Base-by-base conservation (phyloP, 1,139 yeast genomes). In the Yamadazyma jaroonii region DNA sequence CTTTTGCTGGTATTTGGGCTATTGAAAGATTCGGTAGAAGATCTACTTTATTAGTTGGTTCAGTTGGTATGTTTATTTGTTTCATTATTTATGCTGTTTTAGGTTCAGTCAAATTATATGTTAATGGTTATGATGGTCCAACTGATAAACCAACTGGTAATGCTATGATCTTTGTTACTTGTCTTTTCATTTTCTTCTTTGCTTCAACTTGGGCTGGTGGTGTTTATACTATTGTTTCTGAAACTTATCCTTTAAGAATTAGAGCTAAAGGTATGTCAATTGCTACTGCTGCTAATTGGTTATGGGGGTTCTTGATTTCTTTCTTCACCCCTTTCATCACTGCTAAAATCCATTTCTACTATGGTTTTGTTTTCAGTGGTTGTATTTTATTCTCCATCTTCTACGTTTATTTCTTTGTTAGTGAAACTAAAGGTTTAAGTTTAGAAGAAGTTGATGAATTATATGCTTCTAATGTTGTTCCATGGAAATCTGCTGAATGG, bases 181-280 rank as follows among this genome's bases (percentile, higher is more conserved):
- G 92, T 61, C 58, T 84, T 44, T 88, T 79, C 67, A 84, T 88
- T 46, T 83, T 84, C 75, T 81, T 78, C 69, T 87, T 86, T 57
- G 92, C 95, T 26, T 74, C 84, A 28, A 81, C 95, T 6, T 86
- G 95, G 95, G 95, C 90, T 45, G 92, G 95, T 53, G 78, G 82
- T 55, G 82, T 82, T 32, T 88, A 80, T 77, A 84, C 84, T 40
- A 80, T 84, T 50, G 77, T 82, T 38, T 44, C 92, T 25, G 96
- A 87, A 62, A 69, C 84, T 32, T 86, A 79, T 61, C 89, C 95
- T 36, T 69, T 84, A 47, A 78, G 90, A 55, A 80, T 84, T 48
- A 77, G 92, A 63, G 77, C 89, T 25, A 82, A 84, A 67, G 87
- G 87, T 44, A 84, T 85, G 72, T 80, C 90, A 29, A 65, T 86